Base-by-base conservation (phyloP, 495 filamentous ascomycete genomes). In the Hyphodiscus hymeniophilus region DNA sequence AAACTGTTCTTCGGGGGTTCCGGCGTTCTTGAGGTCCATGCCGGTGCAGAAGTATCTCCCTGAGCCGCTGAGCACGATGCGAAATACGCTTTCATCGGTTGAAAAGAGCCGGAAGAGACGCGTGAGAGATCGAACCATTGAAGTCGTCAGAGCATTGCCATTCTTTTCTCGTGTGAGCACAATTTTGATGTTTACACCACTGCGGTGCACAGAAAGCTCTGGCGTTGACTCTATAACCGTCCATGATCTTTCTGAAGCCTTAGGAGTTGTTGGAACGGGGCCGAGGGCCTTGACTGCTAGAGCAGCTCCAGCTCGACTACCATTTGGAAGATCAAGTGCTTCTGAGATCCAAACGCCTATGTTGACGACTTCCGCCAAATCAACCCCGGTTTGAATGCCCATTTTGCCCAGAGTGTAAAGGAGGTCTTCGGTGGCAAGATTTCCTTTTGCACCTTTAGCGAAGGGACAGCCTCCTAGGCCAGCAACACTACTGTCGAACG, bases 381-480 rank as follows among this genome's bases (percentile, higher is more conserved):
- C 56, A 18, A 73, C 53, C 0, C 66, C 68, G 0, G 70, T 72
- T 3, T 51, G 34, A 16, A 73, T 53, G 0, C 68, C 69, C 0
- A 59, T 60, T 13, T 60, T 60, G 4, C 71, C 54, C 20, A 73
- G 67, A 55, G 68, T 66, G 24, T 63, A 61, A 1, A 67, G 69
- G 17, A 73, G 15, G 33, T 69, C 68, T 39, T 71, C 69, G 0
- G 64, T 65, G 2, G 68, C 61, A 3, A 71, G 63, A 47, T 72
- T 73, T 1, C 70, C 70, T 22, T 64, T 68, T 13, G 70, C 70
- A 7, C 70, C 70, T 7, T 66, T 65, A 3, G 69, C 69, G 55
- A 66, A 72, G 0, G 70, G 70, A 46, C 70, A 73, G 0, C 70
- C 70, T 2, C 70, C 70, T 0, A 73, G 63, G 2, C 70, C 69